Conservation (phyloP, 164 flowering plant genomes). For the Hamamelis virginiana region DNA sequence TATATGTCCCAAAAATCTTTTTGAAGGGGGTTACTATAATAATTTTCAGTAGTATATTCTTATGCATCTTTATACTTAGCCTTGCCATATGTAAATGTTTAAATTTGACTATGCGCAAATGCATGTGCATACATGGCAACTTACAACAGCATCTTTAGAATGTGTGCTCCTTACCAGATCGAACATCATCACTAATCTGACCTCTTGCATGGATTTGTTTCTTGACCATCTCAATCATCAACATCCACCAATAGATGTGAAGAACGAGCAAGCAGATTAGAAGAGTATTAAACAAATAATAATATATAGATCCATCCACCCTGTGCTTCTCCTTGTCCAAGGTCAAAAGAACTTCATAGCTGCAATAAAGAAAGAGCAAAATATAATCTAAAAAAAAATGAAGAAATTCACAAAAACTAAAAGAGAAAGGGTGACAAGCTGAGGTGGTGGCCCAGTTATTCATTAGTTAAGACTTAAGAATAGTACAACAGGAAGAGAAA, state of each 20-base stretch:
- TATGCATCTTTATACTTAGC: no score
- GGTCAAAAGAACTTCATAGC: slow-evolving; percentile 71
- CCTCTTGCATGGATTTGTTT: slow-evolving; percentile 88
- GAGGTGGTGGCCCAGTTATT: no score
- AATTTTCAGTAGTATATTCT: no score
- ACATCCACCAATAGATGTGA: slow-evolving; percentile 89
- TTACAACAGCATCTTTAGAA: neutral
- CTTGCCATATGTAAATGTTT: no score
- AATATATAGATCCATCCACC: slow-evolving; percentile 76
- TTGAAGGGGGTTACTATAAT: no score
- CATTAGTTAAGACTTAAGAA: no score
- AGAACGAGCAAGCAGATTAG: slow-evolving; percentile 82
- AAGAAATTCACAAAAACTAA: no score
- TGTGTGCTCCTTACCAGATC: slow-evolving; percentile 64
- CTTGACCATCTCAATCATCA: slow-evolving; percentile 85
- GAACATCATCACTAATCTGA: slow-evolving; percentile 80
- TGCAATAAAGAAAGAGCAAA: slow-evolving; percentile 27
- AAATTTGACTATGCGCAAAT: neutral
- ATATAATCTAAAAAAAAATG: neutral
- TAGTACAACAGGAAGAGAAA: no score
- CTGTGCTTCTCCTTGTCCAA: slow-evolving; percentile 66
- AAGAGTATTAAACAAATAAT: slow-evolving; percentile 80
- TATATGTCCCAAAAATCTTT: no score
- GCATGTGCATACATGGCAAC: neutral
- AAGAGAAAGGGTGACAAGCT: no score